phyloP scores from a whole-genome alignment of 1,139 yeast species.

The Protomyces pachydermus region DNA sequence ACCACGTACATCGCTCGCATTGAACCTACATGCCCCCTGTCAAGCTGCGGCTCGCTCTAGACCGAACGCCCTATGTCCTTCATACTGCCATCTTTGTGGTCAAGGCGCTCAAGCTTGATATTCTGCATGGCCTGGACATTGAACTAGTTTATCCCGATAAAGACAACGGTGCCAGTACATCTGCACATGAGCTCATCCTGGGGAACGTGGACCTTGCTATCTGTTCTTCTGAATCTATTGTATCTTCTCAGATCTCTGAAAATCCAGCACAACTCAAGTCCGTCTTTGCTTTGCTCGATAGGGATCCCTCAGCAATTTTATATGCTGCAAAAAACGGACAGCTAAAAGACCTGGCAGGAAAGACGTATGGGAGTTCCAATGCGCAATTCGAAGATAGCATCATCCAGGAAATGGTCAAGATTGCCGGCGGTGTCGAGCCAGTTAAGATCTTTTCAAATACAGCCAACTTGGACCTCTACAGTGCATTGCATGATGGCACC shows the following conservation, averaged over 20 bases:
- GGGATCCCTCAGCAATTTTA: slow-evolving; percentile 9
- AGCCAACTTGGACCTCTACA: slow-evolving; percentile 15
- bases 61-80: slow-evolving; percentile 13
- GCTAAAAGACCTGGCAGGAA: slow-evolving; percentile 15
- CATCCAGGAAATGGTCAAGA: slow-evolving; percentile 1
- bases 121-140: slow-evolving; percentile 1
- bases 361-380: slow-evolving; percentile 12
- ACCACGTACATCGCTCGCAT: too few relatives aligned
- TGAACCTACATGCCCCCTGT: neutral
- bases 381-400: slow-evolving; percentile 9
- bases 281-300: slow-evolving; percentile 10
- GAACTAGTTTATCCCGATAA: neutral
- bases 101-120: slow-evolving; percentile 1
- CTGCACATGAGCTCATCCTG: slow-evolving; percentile 2
- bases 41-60: slow-evolving; percentile 13
- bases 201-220: slow-evolving; percentile 12
- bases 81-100: slow-evolving; percentile 7
- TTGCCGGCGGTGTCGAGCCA: slow-evolving; percentile 8
- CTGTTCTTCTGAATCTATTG: slow-evolving; percentile 9
- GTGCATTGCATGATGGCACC: neutral
- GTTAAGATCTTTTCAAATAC: neutral
- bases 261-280: slow-evolving; percentile 4
- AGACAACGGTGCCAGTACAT: slow-evolving; percentile 5
- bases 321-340: neutral
- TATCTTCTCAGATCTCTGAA: neutral